These are phyloP conservation scores for Metarhizium robertsii DNA, from an alignment of 2,329 filamentous ascomycete species.

Conservation along the genomic window DNA sequence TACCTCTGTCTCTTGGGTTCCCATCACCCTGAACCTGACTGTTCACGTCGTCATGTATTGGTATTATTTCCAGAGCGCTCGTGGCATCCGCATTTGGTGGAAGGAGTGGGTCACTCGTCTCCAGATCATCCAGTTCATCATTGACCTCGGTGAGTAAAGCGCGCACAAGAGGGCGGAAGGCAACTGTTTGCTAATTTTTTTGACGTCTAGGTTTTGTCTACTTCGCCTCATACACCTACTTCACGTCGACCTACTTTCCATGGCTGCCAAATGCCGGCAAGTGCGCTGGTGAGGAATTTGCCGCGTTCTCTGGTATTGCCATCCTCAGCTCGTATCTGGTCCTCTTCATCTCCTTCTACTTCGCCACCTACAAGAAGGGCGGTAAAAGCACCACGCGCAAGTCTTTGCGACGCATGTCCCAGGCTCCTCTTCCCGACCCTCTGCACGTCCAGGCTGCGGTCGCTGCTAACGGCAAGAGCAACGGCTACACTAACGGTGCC, in stretches of 20 bases:
- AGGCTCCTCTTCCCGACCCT: conserved; percentile 69
- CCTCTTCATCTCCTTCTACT: conserved; percentile 98
- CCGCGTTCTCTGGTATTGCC: conserved; percentile 82
- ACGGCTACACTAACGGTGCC: conserved; percentile 43
- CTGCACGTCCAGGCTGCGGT: conserved; percentile 56
- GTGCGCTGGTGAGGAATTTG: conserved; percentile 95
- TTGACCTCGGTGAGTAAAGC: conserved; percentile 71
- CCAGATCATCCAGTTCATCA: conserved; percentile 94
- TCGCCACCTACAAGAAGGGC: conserved; percentile 88
- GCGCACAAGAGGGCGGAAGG: background rate
- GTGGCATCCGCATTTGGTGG: conserved; percentile 96
- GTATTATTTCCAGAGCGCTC: conserved; percentile 99
- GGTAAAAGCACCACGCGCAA: conserved; percentile 78
- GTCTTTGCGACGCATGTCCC: conserved; percentile 56
- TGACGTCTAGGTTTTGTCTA: conserved; percentile 73
- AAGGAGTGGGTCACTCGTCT: conserved; percentile 99
- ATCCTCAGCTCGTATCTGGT: conserved; percentile 93
- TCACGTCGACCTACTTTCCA: conserved; percentile 81
- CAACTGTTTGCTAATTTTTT: conserved; percentile 6
- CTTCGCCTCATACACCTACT: conserved; percentile 99
- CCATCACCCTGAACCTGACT: conserved; percentile 82
- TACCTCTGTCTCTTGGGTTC: conserved; percentile 91
- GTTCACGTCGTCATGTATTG: conserved; percentile 99
- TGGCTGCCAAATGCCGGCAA: conserved; percentile 75
- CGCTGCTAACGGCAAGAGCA: conserved; percentile 35